Conservation (phyloP, 2,329 filamentous ascomycete genomes). For the Aspergillus hiratsukae region DNA sequence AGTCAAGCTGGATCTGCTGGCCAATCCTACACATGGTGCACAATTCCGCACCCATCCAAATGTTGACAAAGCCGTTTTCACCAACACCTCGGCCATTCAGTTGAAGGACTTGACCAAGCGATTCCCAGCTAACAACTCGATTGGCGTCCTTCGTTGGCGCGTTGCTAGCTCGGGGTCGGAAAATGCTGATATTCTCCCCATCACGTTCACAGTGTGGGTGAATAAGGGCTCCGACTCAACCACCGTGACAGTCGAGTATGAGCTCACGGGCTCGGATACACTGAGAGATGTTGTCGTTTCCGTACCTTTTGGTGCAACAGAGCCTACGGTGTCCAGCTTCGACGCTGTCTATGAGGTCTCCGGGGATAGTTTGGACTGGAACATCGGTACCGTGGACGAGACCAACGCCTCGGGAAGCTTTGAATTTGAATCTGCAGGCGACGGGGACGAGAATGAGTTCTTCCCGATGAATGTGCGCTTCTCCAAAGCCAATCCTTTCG, state of each 20-base stretch:
- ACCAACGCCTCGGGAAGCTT: slow-evolving; percentile 81
- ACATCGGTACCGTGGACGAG: slow-evolving; percentile 78
- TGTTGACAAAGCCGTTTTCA: slow-evolving; percentile 86
- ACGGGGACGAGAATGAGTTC: slow-evolving; percentile 86
- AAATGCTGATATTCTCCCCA: slow-evolving; percentile 75
- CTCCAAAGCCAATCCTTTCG: slow-evolving; percentile 76
- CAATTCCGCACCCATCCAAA: slow-evolving; percentile 96
- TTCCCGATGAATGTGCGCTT: slow-evolving; percentile 96
- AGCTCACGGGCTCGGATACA: slow-evolving; percentile 73
- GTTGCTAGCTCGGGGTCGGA: slow-evolving; percentile 71
- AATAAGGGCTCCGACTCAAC: slow-evolving; percentile 80
- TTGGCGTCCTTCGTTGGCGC: slow-evolving; percentile 91
- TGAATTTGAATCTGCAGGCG: slow-evolving; percentile 86
- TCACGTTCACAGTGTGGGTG: slow-evolving; percentile 97
- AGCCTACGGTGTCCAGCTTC: slow-evolving; percentile 86
- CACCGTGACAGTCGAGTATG: slow-evolving; percentile 92
- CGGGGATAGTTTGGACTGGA: slow-evolving; percentile 91
- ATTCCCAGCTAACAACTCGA: slow-evolving; percentile 91
- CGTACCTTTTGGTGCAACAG: slow-evolving; percentile 79
- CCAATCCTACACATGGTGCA: slow-evolving; percentile 73
- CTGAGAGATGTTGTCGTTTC: slow-evolving; percentile 80
- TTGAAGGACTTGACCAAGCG: slow-evolving; percentile 82
- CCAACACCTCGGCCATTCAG: slow-evolving; percentile 76
- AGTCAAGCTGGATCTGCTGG: slow-evolving; percentile 76
- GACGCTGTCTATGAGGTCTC: slow-evolving; percentile 92